These are phyloP conservation scores for Ogataea allantospora DNA, from an alignment of 805 yeast species.

Conservation along the genomic window DNA sequence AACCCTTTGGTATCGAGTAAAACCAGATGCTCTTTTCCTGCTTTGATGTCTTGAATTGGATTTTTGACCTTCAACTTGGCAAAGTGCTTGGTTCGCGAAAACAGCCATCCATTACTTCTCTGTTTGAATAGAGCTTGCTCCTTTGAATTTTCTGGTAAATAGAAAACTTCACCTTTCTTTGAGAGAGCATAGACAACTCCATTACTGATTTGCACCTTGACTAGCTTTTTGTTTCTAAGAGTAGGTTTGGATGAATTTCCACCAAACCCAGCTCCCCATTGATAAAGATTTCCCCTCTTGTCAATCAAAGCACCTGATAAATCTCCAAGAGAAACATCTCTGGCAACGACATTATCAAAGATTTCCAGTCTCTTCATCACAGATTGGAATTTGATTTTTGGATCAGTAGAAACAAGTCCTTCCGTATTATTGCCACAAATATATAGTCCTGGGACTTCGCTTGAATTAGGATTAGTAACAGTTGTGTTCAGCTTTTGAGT, in stretches of 20 bases:
- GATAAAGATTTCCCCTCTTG: slow-evolving; percentile 67
- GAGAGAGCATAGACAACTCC: slow-evolving; percentile 51
- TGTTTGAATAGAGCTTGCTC: slow-evolving; percentile 18
- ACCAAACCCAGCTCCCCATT: slow-evolving; percentile 56
- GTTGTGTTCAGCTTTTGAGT: slow-evolving; percentile 21
- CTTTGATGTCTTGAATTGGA: slow-evolving; percentile 39
- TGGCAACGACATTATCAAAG: slow-evolving; percentile 61
- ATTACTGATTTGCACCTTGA: slow-evolving; percentile 48
- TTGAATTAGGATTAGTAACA: slow-evolving; percentile 36
- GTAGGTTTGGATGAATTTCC: slow-evolving; percentile 33
- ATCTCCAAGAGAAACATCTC: slow-evolving; percentile 53
- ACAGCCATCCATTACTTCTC: slow-evolving; percentile 15
- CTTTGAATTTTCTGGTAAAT: slow-evolving; percentile 32
- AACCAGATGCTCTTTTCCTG: slow-evolving; percentile 73
- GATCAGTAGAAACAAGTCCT: slow-evolving; percentile 32
- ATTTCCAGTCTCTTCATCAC: slow-evolving; percentile 59
- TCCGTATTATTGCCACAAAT: slow-evolving; percentile 58
- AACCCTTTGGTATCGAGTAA: slow-evolving; percentile 57
- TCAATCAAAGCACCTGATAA: slow-evolving; percentile 58
- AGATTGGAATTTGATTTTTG: slow-evolving; percentile 35
- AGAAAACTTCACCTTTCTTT: slow-evolving; percentile 44
- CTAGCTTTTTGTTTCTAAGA: slow-evolving; percentile 47
- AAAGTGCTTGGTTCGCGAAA: slow-evolving; percentile 15
- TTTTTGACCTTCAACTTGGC: slow-evolving; percentile 18
- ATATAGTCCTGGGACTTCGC: slow-evolving; percentile 56